These are phyloP conservation scores for Digitaria exilis DNA, from an alignment of 202 grass and related monocot species.

Conservation along the genomic window DNA sequence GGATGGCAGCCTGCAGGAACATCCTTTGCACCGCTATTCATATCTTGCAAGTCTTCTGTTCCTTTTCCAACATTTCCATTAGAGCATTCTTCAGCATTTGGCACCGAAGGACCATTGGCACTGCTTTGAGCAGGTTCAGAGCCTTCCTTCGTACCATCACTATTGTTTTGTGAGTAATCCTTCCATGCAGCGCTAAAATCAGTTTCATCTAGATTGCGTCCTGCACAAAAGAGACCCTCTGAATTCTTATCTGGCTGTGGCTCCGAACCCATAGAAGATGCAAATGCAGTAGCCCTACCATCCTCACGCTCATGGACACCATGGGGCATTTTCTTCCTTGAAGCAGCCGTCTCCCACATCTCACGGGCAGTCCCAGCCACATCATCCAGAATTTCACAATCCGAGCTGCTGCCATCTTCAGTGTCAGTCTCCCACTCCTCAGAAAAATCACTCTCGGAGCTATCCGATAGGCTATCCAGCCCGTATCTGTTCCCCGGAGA, in stretches of 20 bases:
- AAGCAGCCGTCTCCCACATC: constrained; percentile 83
- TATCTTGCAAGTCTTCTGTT: background rate
- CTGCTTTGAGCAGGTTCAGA: background rate
- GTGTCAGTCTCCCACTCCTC: constrained; percentile 28
- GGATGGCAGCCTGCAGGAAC: background rate
- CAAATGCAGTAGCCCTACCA: constrained; percentile 36
- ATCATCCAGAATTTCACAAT: constrained; percentile 82
- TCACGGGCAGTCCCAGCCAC: constrained; percentile 53
- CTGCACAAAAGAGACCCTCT: background rate
- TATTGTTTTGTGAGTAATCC: background rate
- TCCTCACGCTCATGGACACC: background rate
- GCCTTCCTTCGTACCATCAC: background rate
- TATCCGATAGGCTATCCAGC: constrained; percentile 49
- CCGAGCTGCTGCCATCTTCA: constrained; percentile 43
- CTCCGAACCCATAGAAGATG: constrained; percentile 47
- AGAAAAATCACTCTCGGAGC: constrained; percentile 42
- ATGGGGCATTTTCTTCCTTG: constrained; percentile 45
- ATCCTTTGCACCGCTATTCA: constrained; percentile 16
- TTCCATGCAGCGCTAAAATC: background rate
- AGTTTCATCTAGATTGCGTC: constrained; percentile 3
- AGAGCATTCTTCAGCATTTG: background rate
- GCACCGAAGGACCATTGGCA: background rate
- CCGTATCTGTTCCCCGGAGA: constrained; percentile 59
- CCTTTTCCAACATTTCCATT: constrained; percentile 28
- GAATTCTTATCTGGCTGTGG: constrained; percentile 4